Evolutionary conservation across 2,329 filamentous ascomycete species (phyloP).

Genomic region (Penicillium sclerotigenum): DNA sequence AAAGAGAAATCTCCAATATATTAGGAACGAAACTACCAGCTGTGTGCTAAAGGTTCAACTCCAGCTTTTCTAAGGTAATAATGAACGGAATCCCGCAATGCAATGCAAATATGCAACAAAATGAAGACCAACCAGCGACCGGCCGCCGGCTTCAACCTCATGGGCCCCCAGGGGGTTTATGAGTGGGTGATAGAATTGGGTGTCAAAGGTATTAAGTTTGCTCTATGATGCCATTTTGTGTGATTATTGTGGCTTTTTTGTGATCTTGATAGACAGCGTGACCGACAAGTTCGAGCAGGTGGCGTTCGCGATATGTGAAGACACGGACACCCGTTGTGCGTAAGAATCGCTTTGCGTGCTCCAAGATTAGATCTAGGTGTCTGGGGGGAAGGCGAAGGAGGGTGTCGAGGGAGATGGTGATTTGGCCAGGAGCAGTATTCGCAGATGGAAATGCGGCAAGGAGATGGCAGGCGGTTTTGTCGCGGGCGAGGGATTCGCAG

Average conservation of each 20-base stretch:
- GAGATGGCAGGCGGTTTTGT: conserved; percentile 13
- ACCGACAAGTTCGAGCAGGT: conserved; percentile 23
- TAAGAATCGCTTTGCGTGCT: conserved; percentile 17
- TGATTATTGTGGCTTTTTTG: background rate
- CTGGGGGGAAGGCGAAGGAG: conserved; percentile 10
- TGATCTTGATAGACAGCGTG: conserved; percentile 24
- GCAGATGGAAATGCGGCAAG: background rate
- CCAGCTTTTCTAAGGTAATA: background rate
- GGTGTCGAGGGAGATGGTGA: conserved; percentile 15
- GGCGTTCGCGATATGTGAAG: conserved; percentile 24
- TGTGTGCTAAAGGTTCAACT: background rate
- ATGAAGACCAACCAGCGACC: background rate
- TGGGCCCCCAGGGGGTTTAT: background rate
- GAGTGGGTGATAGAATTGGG: background rate
- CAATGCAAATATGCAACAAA: background rate
- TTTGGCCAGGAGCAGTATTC: background rate
- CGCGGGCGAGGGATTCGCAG: conserved; percentile 24
- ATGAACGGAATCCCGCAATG: background rate
- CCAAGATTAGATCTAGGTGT: background rate
- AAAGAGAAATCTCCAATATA: background rate
- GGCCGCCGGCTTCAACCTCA: background rate
- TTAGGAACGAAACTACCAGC: background rate
- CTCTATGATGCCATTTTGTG: background rate
- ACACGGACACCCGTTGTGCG: conserved; percentile 10
- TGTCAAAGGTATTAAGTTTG: background rate